Evolutionary conservation across 495 filamentous ascomycete genomes (phyloP), one percentile per base, ranked within the genome.

Genomic region (Pyrenula massariospora): DNA sequence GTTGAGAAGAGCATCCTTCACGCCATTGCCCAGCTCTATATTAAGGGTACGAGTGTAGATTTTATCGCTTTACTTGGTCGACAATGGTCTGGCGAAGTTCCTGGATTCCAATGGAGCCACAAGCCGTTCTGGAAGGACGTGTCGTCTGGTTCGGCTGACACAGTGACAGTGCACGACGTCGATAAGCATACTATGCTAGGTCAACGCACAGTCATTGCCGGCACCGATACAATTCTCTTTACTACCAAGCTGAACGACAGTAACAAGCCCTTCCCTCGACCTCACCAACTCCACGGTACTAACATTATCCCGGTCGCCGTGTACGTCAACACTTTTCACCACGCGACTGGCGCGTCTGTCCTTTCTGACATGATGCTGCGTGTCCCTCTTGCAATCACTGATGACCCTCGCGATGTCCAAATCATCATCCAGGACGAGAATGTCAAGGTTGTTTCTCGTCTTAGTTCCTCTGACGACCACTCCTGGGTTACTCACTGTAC

Each of bases 51-150:
- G 22, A 12, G 53, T 11, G 62, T 81, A 12, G 66, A 77, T 55
- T 73, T 77, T 50, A 65, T 68, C 54, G 62, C 60, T 21, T 69
- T 80, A 60, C 76, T 52, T 63, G 66, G 0, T 60, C 66, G 53
- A 24, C 70, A 20, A 54, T 80, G 50, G 73, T 68, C 53, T 66
- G 74, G 54, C 58, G 77, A 50, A 69, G 74, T 59, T 59, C 75
- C 58, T 73, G 77, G 58, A 62, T 70, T 66, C 10, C 54, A 71
- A 8, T 84, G 81, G 81, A 71, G 74, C 52, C 73, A 81, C 59
- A 65, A 66, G 25, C 70, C 68, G 50, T 77, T 76, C 60, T 83
- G 78, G 78, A 73, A 77, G 48, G 73, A 81, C 50, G 57, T 72
- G 24, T 53, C 50, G n/a, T 62, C 59, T 25, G 61, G 60, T 21